Base-by-base conservation (phyloP, 345 rosid species). In the Heritiera fomes region DNA sequence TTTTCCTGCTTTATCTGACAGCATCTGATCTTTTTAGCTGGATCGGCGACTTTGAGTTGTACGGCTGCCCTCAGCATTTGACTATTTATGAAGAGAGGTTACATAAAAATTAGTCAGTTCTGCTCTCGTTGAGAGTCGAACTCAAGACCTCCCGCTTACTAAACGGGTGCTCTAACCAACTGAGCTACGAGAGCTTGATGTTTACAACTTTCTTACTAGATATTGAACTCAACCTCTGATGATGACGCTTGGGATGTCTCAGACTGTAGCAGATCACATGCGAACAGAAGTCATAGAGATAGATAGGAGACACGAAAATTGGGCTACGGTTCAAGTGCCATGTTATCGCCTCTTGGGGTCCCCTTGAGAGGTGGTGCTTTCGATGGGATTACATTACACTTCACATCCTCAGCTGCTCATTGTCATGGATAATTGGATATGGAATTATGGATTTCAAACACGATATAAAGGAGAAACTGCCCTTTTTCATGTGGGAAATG, bases 161-260 rank as follows among this genome's bases (percentile, higher is more conserved):
- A 91, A 91, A 90, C 95, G 88, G 92, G 92, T 90, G 93, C 94
- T 90, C 95, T 93, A 94, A 94, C 93, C 98, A 90, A 86, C 96
- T 94, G 93, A 91, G 94, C 98, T 91, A 96, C 92, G 88, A 94
- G 92, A 91, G 98, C 97, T 11, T 41, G 43, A 23, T 23, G 28
- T 23, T 23, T 0, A 23, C 28, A 23, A 23, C 28, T 23, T 23
- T 23, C 28, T 23, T 23, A 23, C 0, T 23, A 23, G 28, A 23
- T 23, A 23, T 23, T 23, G 28, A 23, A 23, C 28, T 23, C 28
- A 23, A 23, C 28, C 28, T 23, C 28, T 23, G 28, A 23, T 23
- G 28, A 23, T 23, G 28, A 23, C 28, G 28, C 28, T 41, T 41
- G 43, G 43, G 12, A 38, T 38, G 18, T 38, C 63, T 9, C 55